Percentiles rank a stretch among this genome's conserved stretches.
Conservation (phyloP, 257 asterid genomes). For the Primulina tabacum region DNA sequence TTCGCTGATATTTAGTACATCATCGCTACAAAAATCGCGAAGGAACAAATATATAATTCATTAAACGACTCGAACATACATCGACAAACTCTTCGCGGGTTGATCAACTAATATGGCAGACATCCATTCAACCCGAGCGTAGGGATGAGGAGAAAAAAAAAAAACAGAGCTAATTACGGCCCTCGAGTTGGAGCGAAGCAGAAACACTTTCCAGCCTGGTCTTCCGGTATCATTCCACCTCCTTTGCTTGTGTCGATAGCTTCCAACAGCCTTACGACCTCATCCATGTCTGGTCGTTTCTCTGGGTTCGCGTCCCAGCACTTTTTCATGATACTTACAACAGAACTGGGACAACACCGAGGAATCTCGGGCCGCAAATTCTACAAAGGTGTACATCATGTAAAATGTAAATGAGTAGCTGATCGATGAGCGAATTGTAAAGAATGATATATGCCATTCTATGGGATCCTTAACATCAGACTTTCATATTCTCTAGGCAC, state of each 20-base stretch:
- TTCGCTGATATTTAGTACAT: not conserved
- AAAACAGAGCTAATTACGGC: constrained; percentile 37
- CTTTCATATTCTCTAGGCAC: not conserved
- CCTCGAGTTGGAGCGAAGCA: constrained; percentile 78
- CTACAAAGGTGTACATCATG: constrained; percentile 26
- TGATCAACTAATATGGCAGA: constrained; percentile 17
- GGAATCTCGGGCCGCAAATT: constrained; percentile 79
- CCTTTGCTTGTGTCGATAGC: constrained; percentile 86
- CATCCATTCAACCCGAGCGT: constrained; percentile 21
- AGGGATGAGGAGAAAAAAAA: not conserved
- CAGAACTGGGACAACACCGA: constrained; percentile 71
- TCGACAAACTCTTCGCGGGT: constrained; percentile 15
- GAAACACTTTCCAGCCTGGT: constrained; percentile 62
- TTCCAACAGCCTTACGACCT: constrained; percentile 70
- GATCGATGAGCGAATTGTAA: not conserved
- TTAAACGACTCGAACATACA: not conserved
- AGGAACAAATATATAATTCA: constrained; percentile 14
- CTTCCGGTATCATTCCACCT: constrained; percentile 93
- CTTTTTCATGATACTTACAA: constrained; percentile 59
- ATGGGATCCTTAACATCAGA: not conserved
- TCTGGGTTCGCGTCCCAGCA: constrained; percentile 84
- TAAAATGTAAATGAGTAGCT: not conserved
- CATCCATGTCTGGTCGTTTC: constrained; percentile 89
- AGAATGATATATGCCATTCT: not conserved
- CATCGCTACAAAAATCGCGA: constrained; percentile 12